Percentiles rank a stretch among this genome's conserved stretches.
phyloP scores from a whole-genome alignment of 116 monocot species.

The Trichopus zeylanicus region DNA sequence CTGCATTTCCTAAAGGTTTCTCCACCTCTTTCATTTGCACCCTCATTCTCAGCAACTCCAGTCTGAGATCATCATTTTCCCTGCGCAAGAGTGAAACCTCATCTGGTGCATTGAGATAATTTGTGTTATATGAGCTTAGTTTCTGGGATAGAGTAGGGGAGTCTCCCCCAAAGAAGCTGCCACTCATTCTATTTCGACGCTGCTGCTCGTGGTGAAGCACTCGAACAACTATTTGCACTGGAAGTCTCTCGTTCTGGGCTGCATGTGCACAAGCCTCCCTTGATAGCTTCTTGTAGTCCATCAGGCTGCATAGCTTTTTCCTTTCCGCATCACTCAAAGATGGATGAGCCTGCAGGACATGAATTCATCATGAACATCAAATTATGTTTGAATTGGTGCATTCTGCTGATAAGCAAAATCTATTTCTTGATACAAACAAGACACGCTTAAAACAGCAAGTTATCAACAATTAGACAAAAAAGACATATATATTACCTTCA shows the following conservation, averaged over 20 bases:
- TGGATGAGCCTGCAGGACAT: conserved; percentile 58
- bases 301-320: conserved; percentile 68
- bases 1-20: conserved; percentile 4
- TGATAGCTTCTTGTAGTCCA: conserved; percentile 82
- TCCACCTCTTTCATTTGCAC: conserved; percentile 34
- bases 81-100: conserved; percentile 48
- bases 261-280: conserved; percentile 93
- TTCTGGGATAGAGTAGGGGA: conserved; percentile 32
- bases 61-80: conserved; percentile 69
- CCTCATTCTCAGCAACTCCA: conserved; percentile 51
- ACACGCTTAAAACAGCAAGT: too few species aligned
- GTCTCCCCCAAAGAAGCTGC: conserved; percentile 22
- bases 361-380: background rate
- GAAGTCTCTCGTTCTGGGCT: conserved; percentile 84
- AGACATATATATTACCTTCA: conserved; percentile 44
- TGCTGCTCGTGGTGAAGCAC: conserved; percentile 77
- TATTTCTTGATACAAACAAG: too few species aligned
- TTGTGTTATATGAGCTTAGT: conserved; percentile 3
- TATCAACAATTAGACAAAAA: too few species aligned
- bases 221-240: conserved; percentile 70
- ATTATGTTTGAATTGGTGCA: background rate
- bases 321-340: conserved; percentile 52
- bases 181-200: conserved; percentile 25
- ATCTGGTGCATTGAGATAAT: conserved; percentile 10
- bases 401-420: too few species aligned